Percentiles rank a stretch among this genome's conserved stretches.
phyloP scores from a whole-genome alignment of 2,329 filamentous ascomycete species.

The Cylindrodendrum hubeiense region DNA sequence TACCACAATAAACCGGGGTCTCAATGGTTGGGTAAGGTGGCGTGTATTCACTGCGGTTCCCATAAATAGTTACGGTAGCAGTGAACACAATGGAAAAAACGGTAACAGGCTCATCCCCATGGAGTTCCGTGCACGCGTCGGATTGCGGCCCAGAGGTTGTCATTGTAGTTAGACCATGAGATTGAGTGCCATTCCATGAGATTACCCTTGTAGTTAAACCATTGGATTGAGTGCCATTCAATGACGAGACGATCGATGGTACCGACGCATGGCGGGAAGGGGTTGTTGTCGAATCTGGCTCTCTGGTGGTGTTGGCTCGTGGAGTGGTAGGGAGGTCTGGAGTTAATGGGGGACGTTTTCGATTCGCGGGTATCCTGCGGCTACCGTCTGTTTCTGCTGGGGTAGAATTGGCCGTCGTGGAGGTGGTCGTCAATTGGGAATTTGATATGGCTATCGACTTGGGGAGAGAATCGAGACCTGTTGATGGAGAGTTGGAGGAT shows the following conservation, averaged over 20 bases:
- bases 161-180: constrained; percentile 22
- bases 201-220: constrained; percentile 20
- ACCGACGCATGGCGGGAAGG: neutral
- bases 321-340: neutral
- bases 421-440: neutral
- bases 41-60: constrained; percentile 60
- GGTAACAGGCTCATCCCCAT: constrained; percentile 48
- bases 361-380: neutral
- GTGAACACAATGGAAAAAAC: constrained; percentile 62
- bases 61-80: constrained; percentile 62
- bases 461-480: neutral
- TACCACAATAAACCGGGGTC: constrained; percentile 54
- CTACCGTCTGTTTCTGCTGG: neutral
- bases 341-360: neutral
- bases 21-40: constrained; percentile 57
- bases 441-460: neutral
- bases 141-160: constrained; percentile 30
- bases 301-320: neutral
- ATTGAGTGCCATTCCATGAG: constrained; percentile 31
- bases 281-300: neutral
- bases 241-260: constrained; percentile 13
- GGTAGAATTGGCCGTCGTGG: neutral
- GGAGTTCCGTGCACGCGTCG: constrained; percentile 50
- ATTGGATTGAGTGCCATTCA: constrained; percentile 32
- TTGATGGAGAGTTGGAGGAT: neutral